Base-by-base conservation (phyloP, 2,329 filamentous ascomycete species). In the Cadophora sp. region DNA sequence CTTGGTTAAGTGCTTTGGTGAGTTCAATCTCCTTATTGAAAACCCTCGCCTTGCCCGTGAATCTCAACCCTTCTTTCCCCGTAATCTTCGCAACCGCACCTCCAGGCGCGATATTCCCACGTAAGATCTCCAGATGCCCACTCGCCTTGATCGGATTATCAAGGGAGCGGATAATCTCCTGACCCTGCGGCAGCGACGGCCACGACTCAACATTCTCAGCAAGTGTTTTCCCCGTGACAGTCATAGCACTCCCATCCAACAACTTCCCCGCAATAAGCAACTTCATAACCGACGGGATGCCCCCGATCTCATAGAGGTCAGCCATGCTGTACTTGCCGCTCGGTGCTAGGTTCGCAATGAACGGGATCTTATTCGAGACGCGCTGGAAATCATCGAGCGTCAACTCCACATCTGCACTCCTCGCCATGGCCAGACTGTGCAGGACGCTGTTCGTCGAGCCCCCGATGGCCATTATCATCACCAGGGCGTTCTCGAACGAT, bases 21-120 rank as follows among this genome's bases (percentile, higher is more conserved):
- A 97, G 88, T 73, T 90, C 85, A 73, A 88, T 84, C 79, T 97
- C 95, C 76, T 96, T 95, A 80, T 97, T 84, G 79, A 96, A 98
- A 51, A 96, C 50, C 20, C 89, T 85, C 0, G 93, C 95, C 70
- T 88, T 88, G 58, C 95, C 95, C 0, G 85, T 90, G 79, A 98
- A 98, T 18, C 81, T 83, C 6, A 94, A 84, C 2, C 95, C 95
- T 79, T 98, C 95, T 78, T 97, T 97, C 43, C 95, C 95, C 0
- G 95, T 97, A 79, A 98, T 97, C 80, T 98, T 98, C 68, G 94
- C 94, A 1, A 98, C 94, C 0, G 94, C 92, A 39, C 95, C 95
- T 13, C 89, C 91, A 1, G 95, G 95, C 2, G 94, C 93, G 39
- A 97, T 85, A 78, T 97, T 97, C 24, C 95, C 95, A 68, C 87